Base-by-base conservation (phyloP, 352 stramenopile genomes). In the Phytophthora cryptogea region DNA sequence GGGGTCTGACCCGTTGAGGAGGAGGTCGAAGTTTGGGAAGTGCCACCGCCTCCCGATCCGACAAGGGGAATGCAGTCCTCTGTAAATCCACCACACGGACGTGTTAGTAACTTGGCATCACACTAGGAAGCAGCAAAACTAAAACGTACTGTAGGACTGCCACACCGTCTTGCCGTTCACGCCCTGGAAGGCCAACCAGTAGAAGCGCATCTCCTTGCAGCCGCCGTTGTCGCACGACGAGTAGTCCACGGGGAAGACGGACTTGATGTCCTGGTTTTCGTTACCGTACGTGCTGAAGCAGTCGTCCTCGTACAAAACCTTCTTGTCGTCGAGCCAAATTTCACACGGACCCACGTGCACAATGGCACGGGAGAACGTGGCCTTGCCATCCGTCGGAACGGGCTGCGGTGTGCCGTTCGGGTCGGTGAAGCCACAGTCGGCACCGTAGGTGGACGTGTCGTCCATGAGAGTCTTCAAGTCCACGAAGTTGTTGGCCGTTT, bases 111-210 rank as follows among this genome's bases (percentile, higher is more conserved):
- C 16, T 17, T 3, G 13, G n/a, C 5, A 14, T 14, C n/a, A 8
- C 11, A 2, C 8, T 14, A 20, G 28, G 9, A 13, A 27, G 14
- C 23, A 35, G 32, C 27, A 10, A 33, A 17, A 2, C 20, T 23
- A 23, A 28, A 37, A 45, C 53, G 53, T 61, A 61, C 53, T 74
- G 60, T 74, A 74, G 0, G 63, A 61, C 20, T 74, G 66, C 66
- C 66, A 74, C 48, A 66, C 50, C 6, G 60, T 68, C 47, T 70
- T 50, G 14, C 43, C 26, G 37, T 59, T 30, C 1, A 71, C 1
- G 13, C 63, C 63, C 44, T 74, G 66, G 55, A 74, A 66, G 3
- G 66, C 66, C 37, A 74, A 51, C 60, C 62, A 70, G 60, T 70
- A 74, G 52, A 74, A 74, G 7, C 66, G 60, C 60, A 70, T 58